Evolutionary conservation across 768 basidiomycete species (phyloP).

Genomic region (Russula olivacea): DNA sequence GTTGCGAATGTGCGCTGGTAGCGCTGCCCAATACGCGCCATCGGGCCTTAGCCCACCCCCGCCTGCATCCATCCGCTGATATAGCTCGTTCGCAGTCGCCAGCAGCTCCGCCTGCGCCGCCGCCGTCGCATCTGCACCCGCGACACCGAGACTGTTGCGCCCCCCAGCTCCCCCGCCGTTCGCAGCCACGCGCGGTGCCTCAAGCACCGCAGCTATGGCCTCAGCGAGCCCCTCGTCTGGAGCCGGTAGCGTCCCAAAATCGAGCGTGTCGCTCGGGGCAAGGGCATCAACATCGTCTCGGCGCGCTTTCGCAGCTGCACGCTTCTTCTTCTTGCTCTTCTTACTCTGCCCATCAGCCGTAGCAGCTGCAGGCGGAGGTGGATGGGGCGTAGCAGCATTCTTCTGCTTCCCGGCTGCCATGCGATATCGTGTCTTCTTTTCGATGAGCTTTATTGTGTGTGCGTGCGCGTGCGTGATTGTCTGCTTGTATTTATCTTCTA

Average conservation of each 20-base stretch:
- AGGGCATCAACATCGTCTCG: slow-evolving; percentile 17
- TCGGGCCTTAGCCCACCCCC: slow-evolving; percentile 36
- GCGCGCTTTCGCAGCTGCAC: slow-evolving; percentile 7
- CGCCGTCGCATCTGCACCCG: slow-evolving; percentile 19
- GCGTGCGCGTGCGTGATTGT: background rate
- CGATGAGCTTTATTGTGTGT: background rate
- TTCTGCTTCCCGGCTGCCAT: slow-evolving; percentile 23
- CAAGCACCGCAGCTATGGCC: slow-evolving; percentile 25
- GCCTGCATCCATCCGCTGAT: slow-evolving; percentile 31
- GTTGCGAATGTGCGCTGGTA: slow-evolving; percentile 61
- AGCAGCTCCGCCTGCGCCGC: slow-evolving; percentile 38
- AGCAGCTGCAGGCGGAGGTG: background rate
- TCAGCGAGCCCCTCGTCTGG: slow-evolving; percentile 24
- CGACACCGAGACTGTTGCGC: slow-evolving; percentile 4
- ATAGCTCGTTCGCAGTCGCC: slow-evolving; percentile 46
- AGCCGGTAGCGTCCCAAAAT: slow-evolving; percentile 19
- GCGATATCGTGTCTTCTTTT: background rate
- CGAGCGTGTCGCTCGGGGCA: slow-evolving; percentile 17
- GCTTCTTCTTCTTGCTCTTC: slow-evolving; percentile 22
- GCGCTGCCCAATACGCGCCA: slow-evolving; percentile 64
- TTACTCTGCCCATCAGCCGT: slow-evolving; percentile 5
- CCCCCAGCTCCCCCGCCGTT: background rate
- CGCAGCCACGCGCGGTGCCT: slow-evolving; percentile 11
- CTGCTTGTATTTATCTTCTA: background rate
- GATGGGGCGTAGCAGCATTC: background rate